Percentiles rank a stretch among this genome's conserved stretches.
Evolutionary conservation across 805 yeast genomes (phyloP).

Genomic region (Saccharomycopsis vini): DNA sequence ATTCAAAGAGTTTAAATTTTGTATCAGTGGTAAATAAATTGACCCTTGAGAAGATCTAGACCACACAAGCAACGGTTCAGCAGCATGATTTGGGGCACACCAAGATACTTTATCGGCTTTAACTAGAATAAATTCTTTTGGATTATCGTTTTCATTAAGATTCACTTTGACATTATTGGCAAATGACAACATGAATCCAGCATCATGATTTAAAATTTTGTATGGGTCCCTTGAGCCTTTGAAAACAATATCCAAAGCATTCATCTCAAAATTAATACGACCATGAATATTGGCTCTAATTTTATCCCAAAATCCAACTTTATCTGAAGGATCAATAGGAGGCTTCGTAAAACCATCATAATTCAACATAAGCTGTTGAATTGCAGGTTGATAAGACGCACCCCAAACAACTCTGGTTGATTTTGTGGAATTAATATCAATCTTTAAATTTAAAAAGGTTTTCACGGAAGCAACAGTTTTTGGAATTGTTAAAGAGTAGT

Average conservation of each 20-base stretch:
- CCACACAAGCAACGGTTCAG: slow-evolving; percentile 49
- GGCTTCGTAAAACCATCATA: slow-evolving; percentile 84
- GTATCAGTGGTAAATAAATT: slow-evolving; percentile 36
- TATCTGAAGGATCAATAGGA: slow-evolving; percentile 77
- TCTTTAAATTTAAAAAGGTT: slow-evolving; percentile 50
- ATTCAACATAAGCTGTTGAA: slow-evolving; percentile 68
- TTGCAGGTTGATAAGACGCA: slow-evolving; percentile 71
- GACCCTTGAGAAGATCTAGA: slow-evolving; percentile 37
- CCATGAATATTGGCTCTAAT: slow-evolving; percentile 72
- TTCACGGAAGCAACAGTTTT: slow-evolving; percentile 73
- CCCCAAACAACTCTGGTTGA: slow-evolving; percentile 79
- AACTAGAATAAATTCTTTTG: slow-evolving; percentile 57
- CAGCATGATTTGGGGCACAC: slow-evolving; percentile 68
- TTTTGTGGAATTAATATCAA: slow-evolving; percentile 43
- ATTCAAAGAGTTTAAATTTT: slow-evolving; percentile 5
- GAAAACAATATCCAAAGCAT: slow-evolving; percentile 45
- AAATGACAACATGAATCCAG: slow-evolving; percentile 77
- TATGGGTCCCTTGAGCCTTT: slow-evolving; percentile 82
- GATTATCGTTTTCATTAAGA: slow-evolving; percentile 60
- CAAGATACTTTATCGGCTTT: slow-evolving; percentile 54
- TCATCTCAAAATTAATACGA: slow-evolving; percentile 43
- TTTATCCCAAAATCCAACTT: slow-evolving; percentile 92
- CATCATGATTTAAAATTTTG: slow-evolving; percentile 48
- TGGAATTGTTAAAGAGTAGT: slow-evolving; percentile 54
- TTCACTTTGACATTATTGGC: slow-evolving; percentile 48